Evolutionary conservation across 768 basidiomycete species (phyloP).

Genomic region (Auriscalpium vulgare): DNA sequence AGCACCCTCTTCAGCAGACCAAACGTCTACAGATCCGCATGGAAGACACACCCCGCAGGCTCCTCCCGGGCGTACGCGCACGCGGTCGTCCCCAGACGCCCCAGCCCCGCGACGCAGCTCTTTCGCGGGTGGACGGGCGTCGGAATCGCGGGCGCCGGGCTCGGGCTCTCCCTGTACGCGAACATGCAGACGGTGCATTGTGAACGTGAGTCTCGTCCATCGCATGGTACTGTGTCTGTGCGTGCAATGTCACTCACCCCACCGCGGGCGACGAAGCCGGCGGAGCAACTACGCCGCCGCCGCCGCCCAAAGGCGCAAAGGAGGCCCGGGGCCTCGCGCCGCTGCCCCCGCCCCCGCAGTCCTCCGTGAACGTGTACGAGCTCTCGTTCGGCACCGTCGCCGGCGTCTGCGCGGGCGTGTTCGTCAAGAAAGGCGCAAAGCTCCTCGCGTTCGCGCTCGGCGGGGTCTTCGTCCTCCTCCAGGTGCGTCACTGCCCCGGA

Average conservation of each 20-base stretch:
- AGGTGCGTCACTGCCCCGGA: constrained; percentile 49
- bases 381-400: constrained; percentile 84
- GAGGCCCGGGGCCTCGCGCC: not conserved
- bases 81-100: too few relatives aligned
- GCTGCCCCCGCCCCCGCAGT: constrained; percentile 50
- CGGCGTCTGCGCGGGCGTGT: constrained; percentile 86
- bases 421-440: constrained; percentile 92
- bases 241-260: not conserved
- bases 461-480: constrained; percentile 83
- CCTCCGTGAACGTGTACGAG: constrained; percentile 74
- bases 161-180: constrained; percentile 3
- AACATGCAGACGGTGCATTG: constrained; percentile 6
- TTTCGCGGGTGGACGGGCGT: not conserved
- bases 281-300: not conserved
- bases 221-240: too few relatives aligned
- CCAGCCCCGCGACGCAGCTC: not conserved
- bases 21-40: too few relatives aligned
- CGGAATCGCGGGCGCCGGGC: constrained; percentile 2
- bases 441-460: constrained; percentile 80
- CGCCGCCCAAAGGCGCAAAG: not conserved
- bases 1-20: too few relatives aligned
- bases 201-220: constrained; percentile 1
- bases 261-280: not conserved
- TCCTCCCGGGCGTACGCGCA: too few relatives aligned
- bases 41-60: too few relatives aligned